Evolutionary conservation across 345 rosid genomes (phyloP).

Genomic region (Gossypium mustelinum): DNA sequence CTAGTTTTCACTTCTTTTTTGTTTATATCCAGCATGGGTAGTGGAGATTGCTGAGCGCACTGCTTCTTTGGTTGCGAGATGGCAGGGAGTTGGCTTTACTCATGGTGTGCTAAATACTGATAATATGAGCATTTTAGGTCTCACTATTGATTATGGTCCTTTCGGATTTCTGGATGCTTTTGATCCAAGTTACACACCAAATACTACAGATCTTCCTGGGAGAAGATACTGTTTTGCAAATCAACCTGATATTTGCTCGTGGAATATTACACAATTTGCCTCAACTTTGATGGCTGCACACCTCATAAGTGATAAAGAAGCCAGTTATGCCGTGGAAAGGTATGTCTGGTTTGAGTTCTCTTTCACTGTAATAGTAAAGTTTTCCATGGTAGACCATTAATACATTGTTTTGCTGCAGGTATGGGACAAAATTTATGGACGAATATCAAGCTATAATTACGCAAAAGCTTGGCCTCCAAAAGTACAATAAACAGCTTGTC

Average conservation of each 20-base stretch:
- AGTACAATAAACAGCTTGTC: constrained; percentile 83
- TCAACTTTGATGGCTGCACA: constrained; percentile 61
- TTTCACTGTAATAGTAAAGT: neutral
- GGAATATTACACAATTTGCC: constrained; percentile 91
- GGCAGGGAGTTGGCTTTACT: constrained; percentile 99
- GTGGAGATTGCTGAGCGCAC: constrained; percentile 93
- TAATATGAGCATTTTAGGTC: constrained; percentile 96
- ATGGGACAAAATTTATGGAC: constrained; percentile 91
- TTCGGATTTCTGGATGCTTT: constrained; percentile 98
- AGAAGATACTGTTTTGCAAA: constrained; percentile 93
- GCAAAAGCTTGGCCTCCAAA: constrained; percentile 82
- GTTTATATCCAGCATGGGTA: constrained; percentile 62
- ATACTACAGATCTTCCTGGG: constrained; percentile 97
- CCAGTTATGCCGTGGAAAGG: constrained; percentile 94
- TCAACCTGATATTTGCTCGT: constrained; percentile 90
- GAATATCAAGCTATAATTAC: constrained; percentile 92
- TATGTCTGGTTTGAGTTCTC: constrained; percentile 20
- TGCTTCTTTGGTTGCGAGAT: constrained; percentile 75
- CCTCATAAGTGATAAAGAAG: constrained; percentile 77
- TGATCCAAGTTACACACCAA: constrained; percentile 95
- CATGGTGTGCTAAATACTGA: constrained; percentile 98
- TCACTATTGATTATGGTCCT: constrained; percentile 95
- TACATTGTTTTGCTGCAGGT: constrained; percentile 43
- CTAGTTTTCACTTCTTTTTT: constrained; percentile 19
- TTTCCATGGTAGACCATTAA: neutral